phyloP scores from a whole-genome alignment of 2,329 filamentous ascomycete species.

The Stemphylium beticola region DNA sequence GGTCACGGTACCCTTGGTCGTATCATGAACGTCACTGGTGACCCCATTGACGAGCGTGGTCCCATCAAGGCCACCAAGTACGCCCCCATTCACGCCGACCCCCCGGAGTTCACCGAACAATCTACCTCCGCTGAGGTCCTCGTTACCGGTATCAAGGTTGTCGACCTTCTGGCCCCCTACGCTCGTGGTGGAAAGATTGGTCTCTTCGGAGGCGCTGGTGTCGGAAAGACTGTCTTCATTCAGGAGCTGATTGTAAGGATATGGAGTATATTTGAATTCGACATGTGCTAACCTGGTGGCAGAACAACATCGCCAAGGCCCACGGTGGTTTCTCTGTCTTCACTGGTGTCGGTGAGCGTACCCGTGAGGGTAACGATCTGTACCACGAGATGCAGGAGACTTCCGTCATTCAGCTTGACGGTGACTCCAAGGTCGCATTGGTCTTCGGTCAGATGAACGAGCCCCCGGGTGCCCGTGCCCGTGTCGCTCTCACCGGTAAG shows the following conservation, averaged over 20 bases:
- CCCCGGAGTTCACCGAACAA: conserved; percentile 92
- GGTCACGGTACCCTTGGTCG: conserved; percentile 91
- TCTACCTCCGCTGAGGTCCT: conserved; percentile 96
- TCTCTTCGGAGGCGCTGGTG: conserved; percentile 99
- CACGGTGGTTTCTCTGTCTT: conserved; percentile 99
- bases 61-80: conserved; percentile 93
- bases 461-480: conserved; percentile 98
- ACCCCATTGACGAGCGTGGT: conserved; percentile 99
- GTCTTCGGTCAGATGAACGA: conserved; percentile 99
- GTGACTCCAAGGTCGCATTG: conserved; percentile 98
- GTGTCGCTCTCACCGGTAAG: conserved; percentile 92
- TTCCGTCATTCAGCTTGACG: conserved; percentile 98
- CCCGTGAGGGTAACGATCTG: conserved; percentile 99
- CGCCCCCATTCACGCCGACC: conserved; percentile 91
- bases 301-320: conserved; percentile 99
- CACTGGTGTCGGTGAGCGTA: conserved; percentile 99
- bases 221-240: conserved; percentile 99
- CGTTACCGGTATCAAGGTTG: conserved; percentile 99
- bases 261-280: neutral
- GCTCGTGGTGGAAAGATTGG: conserved; percentile 99
- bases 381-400: conserved; percentile 99
- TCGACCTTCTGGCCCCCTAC: conserved; percentile 97
- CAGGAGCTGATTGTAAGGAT: conserved; percentile 89
- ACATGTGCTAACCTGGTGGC: conserved; percentile 33
- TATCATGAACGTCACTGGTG: conserved; percentile 99